These are phyloP conservation scores for Sporopachydermia quercuum DNA, from an alignment of 805 yeast species.

Conservation along the genomic window DNA sequence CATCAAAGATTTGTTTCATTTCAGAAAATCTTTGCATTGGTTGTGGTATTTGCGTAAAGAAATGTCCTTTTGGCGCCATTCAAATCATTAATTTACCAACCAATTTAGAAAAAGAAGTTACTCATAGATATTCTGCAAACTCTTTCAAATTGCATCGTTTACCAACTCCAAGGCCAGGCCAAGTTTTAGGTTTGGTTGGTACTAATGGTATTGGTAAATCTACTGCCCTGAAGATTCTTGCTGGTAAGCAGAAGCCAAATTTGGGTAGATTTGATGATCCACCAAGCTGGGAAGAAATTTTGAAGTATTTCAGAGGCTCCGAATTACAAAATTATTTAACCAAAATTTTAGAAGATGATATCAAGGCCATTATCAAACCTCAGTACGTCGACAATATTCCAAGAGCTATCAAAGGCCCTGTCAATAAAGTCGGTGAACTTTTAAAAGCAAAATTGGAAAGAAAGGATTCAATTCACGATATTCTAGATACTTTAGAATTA, in stretches of 20 bases:
- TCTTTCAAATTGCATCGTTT: slow-evolving; percentile 93
- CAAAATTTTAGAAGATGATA: slow-evolving; percentile 82
- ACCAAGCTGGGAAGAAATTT: slow-evolving; percentile 93
- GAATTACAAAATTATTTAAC: slow-evolving; percentile 95
- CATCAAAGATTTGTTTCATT: slow-evolving; percentile 83
- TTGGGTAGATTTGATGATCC: slow-evolving; percentile 90
- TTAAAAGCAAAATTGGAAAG: slow-evolving; percentile 68
- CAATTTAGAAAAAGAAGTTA: slow-evolving; percentile 79
- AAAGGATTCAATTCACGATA: slow-evolving; percentile 45
- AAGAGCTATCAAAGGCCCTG: slow-evolving; percentile 84
- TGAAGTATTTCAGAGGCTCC: slow-evolving; percentile 86
- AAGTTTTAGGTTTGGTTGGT: slow-evolving; percentile 94
- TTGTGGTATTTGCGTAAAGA: slow-evolving; percentile 98
- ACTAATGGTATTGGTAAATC: slow-evolving; percentile 99
- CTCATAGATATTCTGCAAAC: slow-evolving; percentile 96
- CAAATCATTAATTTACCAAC: slow-evolving; percentile 93
- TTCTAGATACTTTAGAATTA: slow-evolving; percentile 61
- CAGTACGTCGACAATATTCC: slow-evolving; percentile 98
- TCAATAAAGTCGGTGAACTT: slow-evolving; percentile 73
- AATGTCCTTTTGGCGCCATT: slow-evolving; percentile 96
- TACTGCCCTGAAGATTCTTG: slow-evolving; percentile 89
- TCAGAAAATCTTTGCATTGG: slow-evolving; percentile 92
- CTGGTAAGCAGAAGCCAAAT: slow-evolving; percentile 96
- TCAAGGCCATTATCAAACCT: slow-evolving; percentile 95
- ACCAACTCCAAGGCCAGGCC: slow-evolving; percentile 98